Evolutionary conservation across 805 yeast genomes (phyloP).

Genomic region (Vanderwaltozyma polyspora): DNA sequence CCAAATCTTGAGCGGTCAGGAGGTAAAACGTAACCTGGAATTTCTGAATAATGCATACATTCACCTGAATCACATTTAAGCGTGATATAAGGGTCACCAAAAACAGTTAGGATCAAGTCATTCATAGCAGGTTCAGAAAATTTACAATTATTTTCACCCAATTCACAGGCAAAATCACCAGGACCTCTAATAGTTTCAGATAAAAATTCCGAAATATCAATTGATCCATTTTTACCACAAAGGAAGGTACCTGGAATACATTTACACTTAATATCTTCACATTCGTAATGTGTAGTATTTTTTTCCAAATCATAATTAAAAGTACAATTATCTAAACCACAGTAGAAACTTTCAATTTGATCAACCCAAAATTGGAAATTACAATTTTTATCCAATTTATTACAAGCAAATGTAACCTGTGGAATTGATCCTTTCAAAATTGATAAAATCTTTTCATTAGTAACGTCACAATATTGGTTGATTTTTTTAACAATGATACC

Average conservation of each 20-base stretch:
- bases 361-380: conserved; percentile 96
- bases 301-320: conserved; percentile 49
- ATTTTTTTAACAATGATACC: conserved; percentile 74
- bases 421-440: conserved; percentile 74
- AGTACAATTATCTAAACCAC: conserved; percentile 67
- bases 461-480: conserved; percentile 90
- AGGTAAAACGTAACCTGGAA: conserved; percentile 82
- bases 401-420: conserved; percentile 86
- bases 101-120: conserved; percentile 75
- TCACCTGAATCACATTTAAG: conserved; percentile 77
- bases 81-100: conserved; percentile 89
- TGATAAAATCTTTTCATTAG: conserved; percentile 73
- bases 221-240: conserved; percentile 89
- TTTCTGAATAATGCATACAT: conserved; percentile 82
- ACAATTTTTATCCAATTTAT: conserved; percentile 52
- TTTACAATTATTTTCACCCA: conserved; percentile 47
- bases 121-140: conserved; percentile 96
- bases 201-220: conserved; percentile 86
- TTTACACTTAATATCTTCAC: conserved; percentile 70
- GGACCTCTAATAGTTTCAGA: conserved; percentile 88
- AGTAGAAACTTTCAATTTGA: conserved; percentile 77
- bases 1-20: conserved; percentile 22
- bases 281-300: conserved; percentile 66
- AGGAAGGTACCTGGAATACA: conserved; percentile 89
- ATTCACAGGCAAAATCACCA: conserved; percentile 79